phyloP scores from a whole-genome alignment of 208 protist genomes.

The Trypanosoma scelopori region DNA sequence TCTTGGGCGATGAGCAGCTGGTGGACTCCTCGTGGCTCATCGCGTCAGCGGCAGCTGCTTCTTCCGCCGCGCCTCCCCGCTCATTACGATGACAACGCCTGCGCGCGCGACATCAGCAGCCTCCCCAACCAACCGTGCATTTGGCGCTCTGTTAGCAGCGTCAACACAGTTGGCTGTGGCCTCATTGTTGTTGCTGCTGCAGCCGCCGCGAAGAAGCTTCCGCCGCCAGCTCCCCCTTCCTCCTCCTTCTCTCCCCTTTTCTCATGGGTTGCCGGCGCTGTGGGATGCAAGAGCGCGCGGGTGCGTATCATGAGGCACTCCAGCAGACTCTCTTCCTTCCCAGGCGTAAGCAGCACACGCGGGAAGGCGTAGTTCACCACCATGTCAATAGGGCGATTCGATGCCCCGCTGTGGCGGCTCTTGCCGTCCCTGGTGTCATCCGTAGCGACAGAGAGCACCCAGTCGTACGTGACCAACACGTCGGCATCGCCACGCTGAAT shows the following conservation, averaged over 20 bases:
- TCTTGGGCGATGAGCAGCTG: no score
- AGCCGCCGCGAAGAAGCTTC: neutral
- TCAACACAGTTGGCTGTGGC: constrained; percentile 9
- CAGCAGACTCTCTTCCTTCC: constrained; percentile 43
- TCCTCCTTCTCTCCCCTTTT: neutral
- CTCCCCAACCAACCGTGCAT: constrained; percentile 43
- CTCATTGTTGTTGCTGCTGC: neutral
- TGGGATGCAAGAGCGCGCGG: constrained; percentile 30
- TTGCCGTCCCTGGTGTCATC: neutral
- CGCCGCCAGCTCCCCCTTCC: neutral
- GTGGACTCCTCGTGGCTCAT: no score
- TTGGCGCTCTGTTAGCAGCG: constrained; percentile 68
- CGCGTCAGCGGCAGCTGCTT: neutral
- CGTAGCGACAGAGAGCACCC: constrained; percentile 9
- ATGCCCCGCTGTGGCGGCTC: constrained; percentile 16
- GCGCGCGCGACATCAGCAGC: constrained; percentile 42
- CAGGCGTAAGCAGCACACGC: constrained; percentile 35
- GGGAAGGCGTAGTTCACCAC: constrained; percentile 66
- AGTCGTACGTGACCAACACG: constrained; percentile 65
- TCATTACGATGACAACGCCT: constrained; percentile 17
- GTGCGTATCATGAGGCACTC: constrained; percentile 42
- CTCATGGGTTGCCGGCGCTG: constrained; percentile 19
- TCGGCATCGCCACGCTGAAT: constrained; percentile 43
- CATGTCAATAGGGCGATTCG: constrained; percentile 27
- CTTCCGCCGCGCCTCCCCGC: neutral